These are phyloP conservation scores for Oropetium thomaeum DNA, from an alignment of 176 grass and related monocot species.

Conservation along the genomic window DNA sequence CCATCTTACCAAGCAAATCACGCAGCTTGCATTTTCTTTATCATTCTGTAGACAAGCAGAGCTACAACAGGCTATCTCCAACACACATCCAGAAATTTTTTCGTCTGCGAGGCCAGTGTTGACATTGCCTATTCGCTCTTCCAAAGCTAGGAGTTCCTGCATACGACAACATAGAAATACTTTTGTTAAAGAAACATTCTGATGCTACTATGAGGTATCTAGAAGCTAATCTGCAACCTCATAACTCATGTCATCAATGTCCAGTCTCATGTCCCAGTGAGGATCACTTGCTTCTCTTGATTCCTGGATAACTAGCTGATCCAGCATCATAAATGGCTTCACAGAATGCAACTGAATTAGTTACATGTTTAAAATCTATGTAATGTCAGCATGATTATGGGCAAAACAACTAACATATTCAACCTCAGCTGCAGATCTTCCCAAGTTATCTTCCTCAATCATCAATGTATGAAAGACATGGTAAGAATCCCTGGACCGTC, in stretches of 20 bases:
- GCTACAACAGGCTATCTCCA: constrained; percentile 42
- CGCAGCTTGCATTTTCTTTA: constrained; percentile 45
- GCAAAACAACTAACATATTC: constrained; percentile 1
- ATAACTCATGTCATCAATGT: constrained; percentile 96
- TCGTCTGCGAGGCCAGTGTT: constrained; percentile 67
- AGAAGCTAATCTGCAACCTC: constrained; percentile 48
- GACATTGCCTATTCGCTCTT: constrained; percentile 75
- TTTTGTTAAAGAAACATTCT: constrained; percentile 1
- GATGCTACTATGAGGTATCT: not conserved
- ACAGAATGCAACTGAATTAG: constrained; percentile 22
- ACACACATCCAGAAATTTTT: constrained; percentile 58
- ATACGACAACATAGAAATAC: not conserved
- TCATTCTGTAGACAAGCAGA: constrained; percentile 24
- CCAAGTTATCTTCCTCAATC: constrained; percentile 44
- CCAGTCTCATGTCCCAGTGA: constrained; percentile 84
- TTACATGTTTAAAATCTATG: not conserved
- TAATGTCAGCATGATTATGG: not conserved
- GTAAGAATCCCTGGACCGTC: constrained; percentile 57
- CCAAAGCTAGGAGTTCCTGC: constrained; percentile 90
- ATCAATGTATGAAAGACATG: constrained; percentile 50
- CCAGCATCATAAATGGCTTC: constrained; percentile 64
- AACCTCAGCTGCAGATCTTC: constrained; percentile 59
- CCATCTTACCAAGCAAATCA: constrained; percentile 78
- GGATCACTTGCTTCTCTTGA: constrained; percentile 62
- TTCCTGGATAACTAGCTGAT: constrained; percentile 50